These are phyloP conservation scores for Corchorus olitorius DNA, from an alignment of 345 rosid genomes.

Conservation along the genomic window DNA sequence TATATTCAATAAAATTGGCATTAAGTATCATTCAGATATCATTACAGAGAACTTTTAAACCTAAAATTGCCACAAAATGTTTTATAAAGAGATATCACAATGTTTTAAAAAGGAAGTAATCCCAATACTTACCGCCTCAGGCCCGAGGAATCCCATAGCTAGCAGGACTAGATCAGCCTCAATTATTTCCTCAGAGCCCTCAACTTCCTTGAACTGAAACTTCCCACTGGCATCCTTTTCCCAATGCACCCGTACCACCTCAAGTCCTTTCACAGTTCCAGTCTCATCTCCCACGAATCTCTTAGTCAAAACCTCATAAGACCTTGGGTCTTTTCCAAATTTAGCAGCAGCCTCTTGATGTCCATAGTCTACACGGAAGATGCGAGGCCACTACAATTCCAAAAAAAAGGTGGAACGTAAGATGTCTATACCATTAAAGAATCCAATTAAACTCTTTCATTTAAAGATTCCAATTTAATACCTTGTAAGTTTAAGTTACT, in stretches of 20 bases:
- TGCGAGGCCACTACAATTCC: slow-evolving; percentile 86
- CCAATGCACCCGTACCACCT: slow-evolving; percentile 72
- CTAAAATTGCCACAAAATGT: neutral
- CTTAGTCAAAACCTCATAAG: slow-evolving; percentile 91
- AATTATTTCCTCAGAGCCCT: slow-evolving; percentile 82
- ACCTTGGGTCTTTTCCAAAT: slow-evolving; percentile 92
- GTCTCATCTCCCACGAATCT: slow-evolving; percentile 83
- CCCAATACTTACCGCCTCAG: slow-evolving; percentile 68
- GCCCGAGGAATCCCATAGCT: slow-evolving; percentile 99
- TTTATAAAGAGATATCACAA: no score
- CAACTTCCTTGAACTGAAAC: slow-evolving; percentile 83
- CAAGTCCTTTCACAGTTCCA: slow-evolving; percentile 85
- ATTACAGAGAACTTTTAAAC: neutral
- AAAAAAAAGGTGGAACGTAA: neutral
- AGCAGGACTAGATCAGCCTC: slow-evolving; percentile 87
- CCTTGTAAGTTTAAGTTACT: neutral
- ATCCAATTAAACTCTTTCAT: neutral
- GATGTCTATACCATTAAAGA: neutral
- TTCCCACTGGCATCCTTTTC: slow-evolving; percentile 88
- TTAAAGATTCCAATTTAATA: no score
- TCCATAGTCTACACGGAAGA: slow-evolving; percentile 93
- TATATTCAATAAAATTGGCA: neutral
- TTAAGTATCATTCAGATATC: neutral
- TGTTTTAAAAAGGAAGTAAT: neutral
- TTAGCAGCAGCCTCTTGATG: slow-evolving; percentile 89